Percentiles rank a stretch among this genome's conserved stretches.
These are phyloP conservation scores for Globisporangium solare DNA, from an alignment of 352 stramenopile species.

Conservation along the genomic window DNA sequence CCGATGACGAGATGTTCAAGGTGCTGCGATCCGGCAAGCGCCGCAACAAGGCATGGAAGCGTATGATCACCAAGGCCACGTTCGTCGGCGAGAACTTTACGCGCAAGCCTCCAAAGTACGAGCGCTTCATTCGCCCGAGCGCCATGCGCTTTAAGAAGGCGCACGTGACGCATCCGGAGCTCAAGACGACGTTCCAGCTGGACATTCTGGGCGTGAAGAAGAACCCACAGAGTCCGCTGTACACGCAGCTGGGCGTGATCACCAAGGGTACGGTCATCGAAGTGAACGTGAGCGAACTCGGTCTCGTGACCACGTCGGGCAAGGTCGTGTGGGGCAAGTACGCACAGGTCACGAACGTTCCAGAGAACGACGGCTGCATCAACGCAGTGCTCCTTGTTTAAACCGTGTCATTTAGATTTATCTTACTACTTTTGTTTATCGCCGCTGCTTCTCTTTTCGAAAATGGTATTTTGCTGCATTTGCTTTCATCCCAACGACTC, in stretches of 20 bases:
- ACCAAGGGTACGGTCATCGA: conserved; percentile 99
- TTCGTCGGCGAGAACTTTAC: conserved; percentile 99
- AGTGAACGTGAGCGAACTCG: conserved; percentile 99
- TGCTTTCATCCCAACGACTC: not conserved
- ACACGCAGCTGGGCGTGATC: conserved; percentile 98
- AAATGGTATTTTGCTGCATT: not conserved
- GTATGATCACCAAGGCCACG: conserved; percentile 91
- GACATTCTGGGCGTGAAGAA: conserved; percentile 99
- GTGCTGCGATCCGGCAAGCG: conserved; percentile 96
- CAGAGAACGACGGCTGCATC: conserved; percentile 99
- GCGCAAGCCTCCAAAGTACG: conserved; percentile 99
- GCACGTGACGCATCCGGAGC: conserved; percentile 99
- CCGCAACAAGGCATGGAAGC: conserved; percentile 91
- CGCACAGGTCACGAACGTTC: conserved; percentile 99
- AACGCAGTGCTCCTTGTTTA: conserved; percentile 99
- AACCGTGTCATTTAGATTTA: conserved; percentile 39
- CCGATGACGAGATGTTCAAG: conserved; percentile 99
- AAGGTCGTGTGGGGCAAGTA: conserved; percentile 99
- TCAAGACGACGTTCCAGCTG: conserved; percentile 99
- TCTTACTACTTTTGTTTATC: conserved; percentile 8
- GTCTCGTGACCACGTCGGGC: conserved; percentile 97
- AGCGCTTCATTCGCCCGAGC: conserved; percentile 99
- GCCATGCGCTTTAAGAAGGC: conserved; percentile 99
- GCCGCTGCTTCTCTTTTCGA: not conserved
- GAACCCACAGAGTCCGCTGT: conserved; percentile 96